Percentiles rank a stretch among this genome's conserved stretches.
These are phyloP conservation scores for Candida golubevii DNA, from an alignment of 805 yeast genomes.

Conservation along the genomic window DNA sequence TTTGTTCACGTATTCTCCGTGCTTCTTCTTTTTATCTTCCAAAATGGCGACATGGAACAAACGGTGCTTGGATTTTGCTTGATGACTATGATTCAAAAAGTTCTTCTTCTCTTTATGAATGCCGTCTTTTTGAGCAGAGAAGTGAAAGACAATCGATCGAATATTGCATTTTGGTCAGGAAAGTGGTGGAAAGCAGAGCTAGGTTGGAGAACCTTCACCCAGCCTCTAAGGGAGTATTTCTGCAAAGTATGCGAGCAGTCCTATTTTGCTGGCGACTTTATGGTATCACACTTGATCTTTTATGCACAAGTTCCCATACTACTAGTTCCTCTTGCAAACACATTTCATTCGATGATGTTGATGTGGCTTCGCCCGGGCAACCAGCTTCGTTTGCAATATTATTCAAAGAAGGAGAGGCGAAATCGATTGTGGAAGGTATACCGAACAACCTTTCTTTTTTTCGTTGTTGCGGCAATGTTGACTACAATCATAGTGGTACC, in stretches of 20 bases:
- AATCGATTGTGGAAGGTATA: slow-evolving; percentile 2
- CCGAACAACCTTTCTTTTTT: slow-evolving; percentile 2
- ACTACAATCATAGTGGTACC: slow-evolving; percentile 6
- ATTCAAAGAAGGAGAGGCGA: slow-evolving; percentile 39
- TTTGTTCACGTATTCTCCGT: slow-evolving; percentile 53
- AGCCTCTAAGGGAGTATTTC: slow-evolving; percentile 59
- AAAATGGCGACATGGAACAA: slow-evolving; percentile 59
- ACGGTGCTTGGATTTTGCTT: slow-evolving; percentile 61
- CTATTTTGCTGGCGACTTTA: slow-evolving; percentile 62
- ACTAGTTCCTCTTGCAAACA: slow-evolving; percentile 59
- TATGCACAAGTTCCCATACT: slow-evolving; percentile 58
- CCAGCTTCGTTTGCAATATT: slow-evolving; percentile 45
- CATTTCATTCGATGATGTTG: slow-evolving; percentile 61
- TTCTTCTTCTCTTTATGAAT: slow-evolving; percentile 50
- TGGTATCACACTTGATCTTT: slow-evolving; percentile 54
- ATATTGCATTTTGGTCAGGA: slow-evolving; percentile 64
- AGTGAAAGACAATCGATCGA: slow-evolving; percentile 53
- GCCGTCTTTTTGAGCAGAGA: slow-evolving; percentile 57
- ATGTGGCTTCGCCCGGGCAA: slow-evolving; percentile 63
- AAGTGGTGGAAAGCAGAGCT: slow-evolving; percentile 60
- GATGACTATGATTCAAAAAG: slow-evolving; percentile 50
- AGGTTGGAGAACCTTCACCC: slow-evolving; percentile 58
- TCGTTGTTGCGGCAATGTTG: slow-evolving; percentile 3
- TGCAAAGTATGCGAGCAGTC: slow-evolving; percentile 65
- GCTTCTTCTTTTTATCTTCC: slow-evolving; percentile 58